These are phyloP conservation scores for Tetrahymena borealis DNA, from an alignment of 73 alveolate species.

Conservation along the genomic window DNA sequence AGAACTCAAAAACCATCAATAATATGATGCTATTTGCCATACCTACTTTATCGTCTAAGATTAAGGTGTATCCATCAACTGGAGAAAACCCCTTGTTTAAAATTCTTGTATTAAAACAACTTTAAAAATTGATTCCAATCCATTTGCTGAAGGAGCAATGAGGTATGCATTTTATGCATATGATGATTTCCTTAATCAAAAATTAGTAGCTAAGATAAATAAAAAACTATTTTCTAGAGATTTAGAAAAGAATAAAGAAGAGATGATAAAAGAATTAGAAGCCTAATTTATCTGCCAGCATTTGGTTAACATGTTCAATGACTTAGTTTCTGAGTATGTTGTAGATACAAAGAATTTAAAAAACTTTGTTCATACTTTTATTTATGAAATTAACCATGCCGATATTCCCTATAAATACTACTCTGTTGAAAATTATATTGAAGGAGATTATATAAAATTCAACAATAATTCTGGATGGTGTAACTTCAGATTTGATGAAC, in stretches of 20 bases:
- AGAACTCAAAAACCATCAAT: neutral
- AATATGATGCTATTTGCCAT: neutral
- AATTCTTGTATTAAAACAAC: neutral
- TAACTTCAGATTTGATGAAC: conserved; percentile 4
- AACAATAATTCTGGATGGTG: conserved; percentile 54
- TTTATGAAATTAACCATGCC: conserved; percentile 32
- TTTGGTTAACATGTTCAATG: neutral
- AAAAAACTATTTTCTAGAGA: neutral
- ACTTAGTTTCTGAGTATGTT: conserved; percentile 5
- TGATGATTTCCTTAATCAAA: conserved; percentile 24
- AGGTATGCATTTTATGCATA: conserved; percentile 42
- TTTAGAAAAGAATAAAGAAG: neutral
- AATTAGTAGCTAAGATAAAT: conserved; percentile 38
- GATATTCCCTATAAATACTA: conserved; percentile 7
- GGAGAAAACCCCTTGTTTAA: conserved; percentile 13
- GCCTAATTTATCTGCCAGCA: neutral
- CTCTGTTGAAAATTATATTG: conserved; percentile 43
- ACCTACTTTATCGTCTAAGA: conserved; percentile 6
- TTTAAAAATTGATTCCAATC: conserved; percentile 13
- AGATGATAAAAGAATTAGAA: neutral
- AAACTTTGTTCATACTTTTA: conserved; percentile 46
- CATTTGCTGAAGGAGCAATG: conserved; percentile 49
- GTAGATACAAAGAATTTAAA: conserved; percentile 19
- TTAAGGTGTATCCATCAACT: neutral
- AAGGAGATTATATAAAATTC: conserved; percentile 45